A percentile compares a stretch with the other conserved stretches of the same genome.
These are phyloP conservation scores for Fusarium sp. DNA, from an alignment of 2,329 filamentous ascomycete species.

Conservation along the genomic window DNA sequence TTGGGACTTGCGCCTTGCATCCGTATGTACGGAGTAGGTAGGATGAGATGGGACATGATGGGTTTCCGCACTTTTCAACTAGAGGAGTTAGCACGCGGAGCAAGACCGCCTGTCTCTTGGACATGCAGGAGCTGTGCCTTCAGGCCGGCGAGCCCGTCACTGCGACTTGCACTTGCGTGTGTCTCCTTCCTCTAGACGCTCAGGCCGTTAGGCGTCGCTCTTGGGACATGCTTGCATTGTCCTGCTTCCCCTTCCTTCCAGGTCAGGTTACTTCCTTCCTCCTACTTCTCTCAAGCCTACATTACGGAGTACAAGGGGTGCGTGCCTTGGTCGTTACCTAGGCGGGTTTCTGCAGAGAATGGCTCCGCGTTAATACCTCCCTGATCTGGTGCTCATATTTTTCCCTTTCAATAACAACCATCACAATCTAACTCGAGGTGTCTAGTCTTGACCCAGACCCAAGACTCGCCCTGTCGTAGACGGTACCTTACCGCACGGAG, in stretches of 20 bases:
- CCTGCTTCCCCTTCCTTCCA: neutral
- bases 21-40: no score
- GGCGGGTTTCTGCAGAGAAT: slow-evolving; percentile 6
- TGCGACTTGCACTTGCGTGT: slow-evolving; percentile 3
- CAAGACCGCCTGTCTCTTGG: slow-evolving; percentile 7
- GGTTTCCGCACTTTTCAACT: slow-evolving; percentile 15
- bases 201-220: slow-evolving; percentile 24
- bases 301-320: neutral
- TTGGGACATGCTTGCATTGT: neutral
- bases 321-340: slow-evolving; percentile 16
- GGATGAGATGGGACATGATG: slow-evolving; percentile 3
- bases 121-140: slow-evolving; percentile 2
- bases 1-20: slow-evolving; percentile 11
- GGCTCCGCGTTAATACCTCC: slow-evolving; percentile 11
- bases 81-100: slow-evolving; percentile 11
- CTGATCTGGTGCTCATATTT: slow-evolving; percentile 10
- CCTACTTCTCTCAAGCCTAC: neutral
- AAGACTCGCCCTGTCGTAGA: slow-evolving; percentile 10
- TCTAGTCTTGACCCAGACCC: slow-evolving; percentile 22
- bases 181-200: slow-evolving; percentile 7
- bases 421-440: slow-evolving; percentile 3
- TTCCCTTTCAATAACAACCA: slow-evolving; percentile 1
- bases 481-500: slow-evolving; percentile 18
- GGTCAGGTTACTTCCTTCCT: neutral
- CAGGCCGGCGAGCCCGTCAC: slow-evolving; percentile 7